A percentile compares a stretch with the other conserved stretches of the same genome.
phyloP scores from a whole-genome alignment of 140 eudicot genomes.

The Erigeron philadelphicus region DNA sequence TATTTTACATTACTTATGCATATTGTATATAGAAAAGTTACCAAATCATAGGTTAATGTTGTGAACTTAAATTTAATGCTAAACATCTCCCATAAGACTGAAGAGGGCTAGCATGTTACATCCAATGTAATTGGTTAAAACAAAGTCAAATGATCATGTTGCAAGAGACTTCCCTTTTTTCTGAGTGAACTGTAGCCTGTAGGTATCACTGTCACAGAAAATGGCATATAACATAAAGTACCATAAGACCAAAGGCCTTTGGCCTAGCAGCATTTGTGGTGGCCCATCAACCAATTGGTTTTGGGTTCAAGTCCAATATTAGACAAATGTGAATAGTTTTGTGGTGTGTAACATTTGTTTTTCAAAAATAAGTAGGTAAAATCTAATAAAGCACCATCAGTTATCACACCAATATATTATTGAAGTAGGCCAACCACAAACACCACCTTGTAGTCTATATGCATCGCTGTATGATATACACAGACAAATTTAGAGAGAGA shows the following conservation, averaged over 20 bases:
- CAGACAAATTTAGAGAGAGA: slow-evolving; percentile 10
- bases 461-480: slow-evolving; percentile 8
- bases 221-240: not conserved
- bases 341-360: too few relatives aligned
- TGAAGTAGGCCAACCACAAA: slow-evolving; percentile 6
- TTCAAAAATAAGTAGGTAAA: too few relatives aligned
- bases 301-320: too few relatives aligned
- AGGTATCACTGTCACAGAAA: not conserved
- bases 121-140: slow-evolving; percentile 9
- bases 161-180: not conserved
- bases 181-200: not conserved
- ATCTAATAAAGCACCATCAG: not conserved
- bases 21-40: not conserved
- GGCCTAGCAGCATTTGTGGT: too few relatives aligned
- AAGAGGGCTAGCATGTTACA: slow-evolving; percentile 6
- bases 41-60: not conserved
- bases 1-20: not conserved
- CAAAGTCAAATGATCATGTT: slow-evolving; percentile 9
- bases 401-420: slow-evolving; percentile 7
- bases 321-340: too few relatives aligned
- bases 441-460: slow-evolving; percentile 17
- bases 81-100: not conserved
- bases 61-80: not conserved
- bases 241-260: not conserved
- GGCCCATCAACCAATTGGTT: too few relatives aligned